Evolutionary conservation across 441 rosid genomes (phyloP), one percentile per base, ranked within the genome.

Genomic region (Pelargonium citronellum): DNA sequence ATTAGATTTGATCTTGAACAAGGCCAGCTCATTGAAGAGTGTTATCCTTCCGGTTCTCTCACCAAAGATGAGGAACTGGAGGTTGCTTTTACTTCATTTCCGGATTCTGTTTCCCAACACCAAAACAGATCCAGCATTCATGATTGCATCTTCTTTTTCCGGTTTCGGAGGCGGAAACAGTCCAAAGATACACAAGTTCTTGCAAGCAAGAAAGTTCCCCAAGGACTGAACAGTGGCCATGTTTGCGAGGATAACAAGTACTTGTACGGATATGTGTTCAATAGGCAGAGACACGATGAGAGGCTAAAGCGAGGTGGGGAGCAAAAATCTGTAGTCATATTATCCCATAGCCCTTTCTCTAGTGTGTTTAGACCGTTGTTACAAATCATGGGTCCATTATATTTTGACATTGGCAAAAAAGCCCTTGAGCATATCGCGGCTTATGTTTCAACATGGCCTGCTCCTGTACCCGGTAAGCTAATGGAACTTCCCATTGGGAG

Each of bases 401-500:
- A 84, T 77, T 95, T 95, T 10, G 97, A 92, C 66, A 77, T 85
- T 12, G 99, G 99, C 37, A 86, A 79, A 73, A 89, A 87, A 67
- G 97, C 97, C 76, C 81, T 95, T 4, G 96, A 91, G 73, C 90
- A 92, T 73, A 81, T 95, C 69, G 92, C 98, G 73, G 82, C 87
- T 74, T 92, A 85, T 81, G 95, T 95, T 74, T 95, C 99, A 30
- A 68, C 73, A 75, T 95, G 98, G 99, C 98, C 97, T 81, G 73
- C 84, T 69, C 99, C 99, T 44, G 70, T 78, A 16, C 95, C 95
- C 0, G 97, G 98, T 67, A 92, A 81, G 77, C 80, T 80, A 41
- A 95, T 95, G 98, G 99, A 95, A 75, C 91, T 95, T 65, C 97
- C 91, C 0, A 92, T 92, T 73, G 99, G 98, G 74, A 91, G 85